Percentiles rank a stretch among this genome's conserved stretches.
phyloP scores from a whole-genome alignment of 108 stramenopile genomes.

The Cyclostephanos invisitatus region DNA sequence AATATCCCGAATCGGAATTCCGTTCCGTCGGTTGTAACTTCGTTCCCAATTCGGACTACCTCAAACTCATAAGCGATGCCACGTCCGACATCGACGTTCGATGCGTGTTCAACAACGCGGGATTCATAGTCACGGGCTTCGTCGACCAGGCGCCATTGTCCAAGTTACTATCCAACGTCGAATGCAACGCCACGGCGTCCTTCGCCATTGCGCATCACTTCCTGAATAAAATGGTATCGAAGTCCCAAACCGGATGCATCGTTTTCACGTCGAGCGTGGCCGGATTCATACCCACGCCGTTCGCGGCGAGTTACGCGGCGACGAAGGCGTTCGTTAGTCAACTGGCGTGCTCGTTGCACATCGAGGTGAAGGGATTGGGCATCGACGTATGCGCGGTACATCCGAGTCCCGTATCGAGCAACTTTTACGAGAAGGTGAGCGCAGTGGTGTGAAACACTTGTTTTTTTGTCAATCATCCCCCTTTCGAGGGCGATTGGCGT shows the following conservation, averaged over 20 bases:
- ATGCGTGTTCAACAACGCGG: constrained; percentile 97
- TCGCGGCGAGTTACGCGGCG: constrained; percentile 97
- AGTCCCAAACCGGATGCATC: constrained; percentile 87
- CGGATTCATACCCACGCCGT: constrained; percentile 98
- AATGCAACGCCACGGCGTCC: constrained; percentile 97
- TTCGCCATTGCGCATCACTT: constrained; percentile 96
- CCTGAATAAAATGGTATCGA: constrained; percentile 65
- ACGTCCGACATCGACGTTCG: constrained; percentile 90
- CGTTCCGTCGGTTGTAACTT: constrained; percentile 87
- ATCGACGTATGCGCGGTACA: constrained; percentile 98
- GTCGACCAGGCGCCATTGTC: constrained; percentile 91
- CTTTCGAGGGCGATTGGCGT: too few relatives aligned
- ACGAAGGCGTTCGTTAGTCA: constrained; percentile 98
- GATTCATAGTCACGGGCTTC: constrained; percentile 98
- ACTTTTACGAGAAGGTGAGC: constrained; percentile 93
- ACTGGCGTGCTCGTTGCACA: constrained; percentile 86
- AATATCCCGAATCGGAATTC: constrained; percentile 87
- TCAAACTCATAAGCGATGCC: constrained; percentile 75
- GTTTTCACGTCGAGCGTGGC: constrained; percentile 97
- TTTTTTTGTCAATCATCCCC: too few relatives aligned
- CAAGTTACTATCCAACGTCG: constrained; percentile 91
- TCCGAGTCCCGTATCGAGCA: constrained; percentile 95
- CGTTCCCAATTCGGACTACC: constrained; percentile 88
- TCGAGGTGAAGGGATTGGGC: constrained; percentile 85
- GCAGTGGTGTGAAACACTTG: too few relatives aligned